A percentile compares a stretch with the other conserved stretches of the same genome.
Evolutionary conservation across 495 filamentous ascomycete genomes (phyloP).

Genomic region (Penicillium maclennaniae): DNA sequence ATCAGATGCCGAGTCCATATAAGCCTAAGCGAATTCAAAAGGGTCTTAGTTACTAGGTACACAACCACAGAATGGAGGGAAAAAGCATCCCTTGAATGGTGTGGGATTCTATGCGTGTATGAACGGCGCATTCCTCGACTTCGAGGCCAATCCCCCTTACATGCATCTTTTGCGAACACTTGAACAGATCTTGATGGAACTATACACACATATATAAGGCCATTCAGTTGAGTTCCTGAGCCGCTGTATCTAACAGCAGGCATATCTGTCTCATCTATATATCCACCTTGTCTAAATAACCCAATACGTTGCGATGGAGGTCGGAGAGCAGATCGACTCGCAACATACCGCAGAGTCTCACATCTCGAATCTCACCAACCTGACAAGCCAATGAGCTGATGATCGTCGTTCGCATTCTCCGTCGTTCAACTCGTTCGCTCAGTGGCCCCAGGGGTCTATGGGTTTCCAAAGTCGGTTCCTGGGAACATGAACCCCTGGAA

Average conservation of each 20-base stretch:
- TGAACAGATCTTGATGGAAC: background rate
- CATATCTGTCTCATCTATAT: too few relatives aligned
- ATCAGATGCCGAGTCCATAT: too few relatives aligned
- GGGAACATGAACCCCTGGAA: slow-evolving; percentile 14
- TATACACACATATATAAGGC: too few relatives aligned
- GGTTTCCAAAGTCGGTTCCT: background rate
- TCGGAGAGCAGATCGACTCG: background rate
- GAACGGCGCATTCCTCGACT: background rate
- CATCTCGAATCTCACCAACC: background rate
- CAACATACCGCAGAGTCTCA: background rate
- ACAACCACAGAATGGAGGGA: background rate
- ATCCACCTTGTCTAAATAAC: too few relatives aligned
- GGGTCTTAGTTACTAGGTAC: too few relatives aligned
- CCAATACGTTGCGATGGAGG: too few relatives aligned
- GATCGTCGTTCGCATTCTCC: background rate
- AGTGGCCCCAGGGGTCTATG: background rate
- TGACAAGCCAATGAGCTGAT: background rate
- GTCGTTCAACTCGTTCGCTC: background rate
- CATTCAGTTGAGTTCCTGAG: too few relatives aligned
- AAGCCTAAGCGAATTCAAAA: too few relatives aligned
- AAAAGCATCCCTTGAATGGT: background rate
- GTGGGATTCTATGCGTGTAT: background rate
- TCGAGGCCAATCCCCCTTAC: background rate
- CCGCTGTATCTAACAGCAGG: too few relatives aligned
- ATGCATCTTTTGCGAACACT: background rate